Evolutionary conservation across 768 basidiomycete genomes (phyloP), one percentile per base, ranked within the genome.

Genomic region (Xerocomus spinulosus): DNA sequence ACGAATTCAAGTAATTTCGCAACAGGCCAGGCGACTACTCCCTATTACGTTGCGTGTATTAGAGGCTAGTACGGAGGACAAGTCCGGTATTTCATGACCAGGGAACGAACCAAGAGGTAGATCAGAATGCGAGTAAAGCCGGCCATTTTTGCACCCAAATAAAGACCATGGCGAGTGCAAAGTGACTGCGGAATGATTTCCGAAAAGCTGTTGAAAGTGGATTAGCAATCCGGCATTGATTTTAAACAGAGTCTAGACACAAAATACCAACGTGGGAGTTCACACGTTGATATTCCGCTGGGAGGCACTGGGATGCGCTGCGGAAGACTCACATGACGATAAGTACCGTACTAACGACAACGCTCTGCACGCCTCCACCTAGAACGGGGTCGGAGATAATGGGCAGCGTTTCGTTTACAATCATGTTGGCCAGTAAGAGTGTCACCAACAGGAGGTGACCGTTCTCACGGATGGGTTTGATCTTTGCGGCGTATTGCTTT

Each of bases 121-220:
- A 93, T 85, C 29, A 94, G 68, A 28, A 77, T 54, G 30, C 73
- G 78, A 1, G 87, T 85, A 34, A 85, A 76, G 1, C 75, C 73
- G 0, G 85, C 91, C 85, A 90, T 87, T 60, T 88, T 87, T 9
- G 91, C 89, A 29, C 92, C 91, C 38, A 95, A 78, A 56, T 85
- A 88, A 5, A 94, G 77, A 18, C 92, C 92, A 71, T 92, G 85
- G 30, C 92, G 85, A 18, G 89, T 89, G 66, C 89, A 95, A n/a
- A 94, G 72, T 2, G 88, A 89, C 60, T 95, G 92, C 0, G 92
- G 92, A 52, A 94, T 93, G 53, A 94, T 90, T 70, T 94, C 91
- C 21, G 91, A 73, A 63, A 93, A 94, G 49, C 90, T 93, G 57
- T 30, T 33, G 35, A 40, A 32, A 45, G 9, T 23, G 15, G 23